Evolutionary conservation across 2,329 filamentous ascomycete genomes (phyloP), one percentile per base, ranked within the genome.

Genomic region (Xylariales sp.): DNA sequence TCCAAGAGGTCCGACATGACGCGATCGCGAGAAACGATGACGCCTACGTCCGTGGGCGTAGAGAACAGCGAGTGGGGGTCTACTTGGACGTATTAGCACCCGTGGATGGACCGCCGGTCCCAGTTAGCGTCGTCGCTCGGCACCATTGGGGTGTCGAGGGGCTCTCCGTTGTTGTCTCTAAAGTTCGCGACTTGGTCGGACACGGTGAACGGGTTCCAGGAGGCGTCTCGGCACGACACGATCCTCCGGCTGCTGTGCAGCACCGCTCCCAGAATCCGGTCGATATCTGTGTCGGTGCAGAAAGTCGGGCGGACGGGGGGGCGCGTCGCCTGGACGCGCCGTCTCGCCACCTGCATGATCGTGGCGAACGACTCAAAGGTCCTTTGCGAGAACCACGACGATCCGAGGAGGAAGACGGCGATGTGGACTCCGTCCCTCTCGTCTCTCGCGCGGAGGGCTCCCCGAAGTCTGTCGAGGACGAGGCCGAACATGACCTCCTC

Each of bases 401-500:
- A 54, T 16, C 52, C 52, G 14, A 54, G 52, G 10, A 54, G 52
- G 16, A 54, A 23, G 34, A 54, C 32, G 52, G 52, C 52, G 34
- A 54, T 23, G 16, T 54, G 32, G 10, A 18, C 16, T 23, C 41
- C n/a, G 14, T 14, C 32, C 16, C 32, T 9, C 2, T 10, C 7
- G 2, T 10, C 6, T 39, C 10, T 39, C 36, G 10, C 2, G 36
- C 36, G 36, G 9, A 39, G 36, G 36, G 36, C 5, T 10, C 10
- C 2, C 36, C 10, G 36, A 39, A 39, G 36, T 10, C 10, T 2
- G 3, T 39, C n/a, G 14, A 54, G 52, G 28, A 41, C 52, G 1
- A 54, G 32, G 30, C 32, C 52, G 12, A 54, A 54, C 52, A 54
- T 54, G 52, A 54, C 28, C 52, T 54, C 52, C 34, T 54, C 52